Conservation (phyloP, 1,284 basidiomycete genomes). For the Neonothopanus nambi region DNA sequence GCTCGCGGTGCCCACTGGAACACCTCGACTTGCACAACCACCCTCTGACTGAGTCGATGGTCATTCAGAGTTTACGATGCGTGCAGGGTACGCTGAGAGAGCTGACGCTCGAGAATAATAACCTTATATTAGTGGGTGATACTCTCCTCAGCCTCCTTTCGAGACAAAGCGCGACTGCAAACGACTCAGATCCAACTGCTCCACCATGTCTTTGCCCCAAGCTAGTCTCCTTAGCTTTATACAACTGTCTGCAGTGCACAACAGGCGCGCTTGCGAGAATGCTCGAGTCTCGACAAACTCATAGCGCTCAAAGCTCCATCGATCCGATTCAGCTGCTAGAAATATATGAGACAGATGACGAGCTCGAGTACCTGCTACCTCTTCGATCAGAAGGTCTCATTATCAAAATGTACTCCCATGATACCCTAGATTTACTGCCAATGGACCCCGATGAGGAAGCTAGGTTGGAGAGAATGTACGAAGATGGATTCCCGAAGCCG, state of each 20-base stretch:
- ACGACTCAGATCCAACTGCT: not conserved
- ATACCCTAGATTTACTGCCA: not conserved
- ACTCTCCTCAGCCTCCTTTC: not conserved
- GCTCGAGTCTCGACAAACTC: not conserved
- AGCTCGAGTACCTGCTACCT: not conserved
- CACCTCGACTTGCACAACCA: constrained; percentile 14
- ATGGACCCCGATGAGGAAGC: not conserved
- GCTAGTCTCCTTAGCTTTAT: not conserved
- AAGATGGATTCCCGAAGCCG: not conserved
- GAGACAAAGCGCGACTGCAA: not conserved
- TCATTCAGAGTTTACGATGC: constrained; percentile 7
- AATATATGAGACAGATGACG: not conserved
- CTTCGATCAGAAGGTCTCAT: not conserved
- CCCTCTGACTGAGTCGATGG: not conserved
- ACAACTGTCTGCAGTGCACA: not conserved
- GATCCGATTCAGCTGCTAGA: not conserved
- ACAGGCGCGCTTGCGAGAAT: not conserved
- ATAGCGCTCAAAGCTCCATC: not conserved
- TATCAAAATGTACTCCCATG: not conserved
- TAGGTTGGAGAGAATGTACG: not conserved
- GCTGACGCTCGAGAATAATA: not conserved
- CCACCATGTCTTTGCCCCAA: not conserved
- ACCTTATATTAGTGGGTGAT: not conserved
- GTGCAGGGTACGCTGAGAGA: not conserved
- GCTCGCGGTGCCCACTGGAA: constrained; percentile 15